These are phyloP conservation scores for Crassisporium funariophilum DNA, from an alignment of 768 basidiomycete genomes.

Conservation along the genomic window DNA sequence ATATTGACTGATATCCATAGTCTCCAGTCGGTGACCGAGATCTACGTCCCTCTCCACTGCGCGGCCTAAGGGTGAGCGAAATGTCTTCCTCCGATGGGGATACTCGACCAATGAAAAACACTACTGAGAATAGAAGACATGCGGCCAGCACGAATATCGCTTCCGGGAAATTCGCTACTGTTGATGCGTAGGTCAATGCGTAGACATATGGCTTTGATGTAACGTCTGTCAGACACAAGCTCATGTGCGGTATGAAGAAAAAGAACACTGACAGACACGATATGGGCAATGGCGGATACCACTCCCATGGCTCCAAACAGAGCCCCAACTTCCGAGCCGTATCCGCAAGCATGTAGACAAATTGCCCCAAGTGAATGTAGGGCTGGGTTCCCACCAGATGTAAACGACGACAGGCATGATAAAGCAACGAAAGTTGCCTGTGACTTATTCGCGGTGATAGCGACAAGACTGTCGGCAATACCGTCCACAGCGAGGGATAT, in stretches of 20 bases:
- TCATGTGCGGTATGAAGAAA: not conserved
- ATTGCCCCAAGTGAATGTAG: constrained; percentile 72
- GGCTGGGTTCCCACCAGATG: constrained; percentile 69
- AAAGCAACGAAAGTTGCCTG: constrained; percentile 56
- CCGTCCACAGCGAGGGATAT: constrained; percentile 70
- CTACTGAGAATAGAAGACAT: constrained; percentile 50
- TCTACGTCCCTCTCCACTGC: too few relatives aligned
- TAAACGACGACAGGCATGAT: constrained; percentile 65
- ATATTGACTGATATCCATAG: too few relatives aligned
- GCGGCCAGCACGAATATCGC: constrained; percentile 68
- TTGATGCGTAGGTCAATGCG: constrained; percentile 63
- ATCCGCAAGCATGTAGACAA: constrained; percentile 57
- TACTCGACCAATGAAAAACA: constrained; percentile 46
- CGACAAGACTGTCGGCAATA: constrained; percentile 62
- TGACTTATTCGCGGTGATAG: constrained; percentile 51
- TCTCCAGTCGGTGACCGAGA: too few relatives aligned
- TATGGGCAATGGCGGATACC: constrained; percentile 65
- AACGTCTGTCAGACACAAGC: not conserved
- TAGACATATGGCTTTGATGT: constrained; percentile 63
- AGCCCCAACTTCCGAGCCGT: constrained; percentile 52
- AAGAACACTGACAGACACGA: constrained; percentile 49
- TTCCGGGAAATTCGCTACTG: constrained; percentile 65
- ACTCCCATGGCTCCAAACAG: constrained; percentile 76
- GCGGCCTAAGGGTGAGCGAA: too few relatives aligned
- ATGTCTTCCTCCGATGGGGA: constrained; percentile 29